phyloP scores from a whole-genome alignment of 1,284 basidiomycete species.

The Cutaneotrichosporon spelunceum region DNA sequence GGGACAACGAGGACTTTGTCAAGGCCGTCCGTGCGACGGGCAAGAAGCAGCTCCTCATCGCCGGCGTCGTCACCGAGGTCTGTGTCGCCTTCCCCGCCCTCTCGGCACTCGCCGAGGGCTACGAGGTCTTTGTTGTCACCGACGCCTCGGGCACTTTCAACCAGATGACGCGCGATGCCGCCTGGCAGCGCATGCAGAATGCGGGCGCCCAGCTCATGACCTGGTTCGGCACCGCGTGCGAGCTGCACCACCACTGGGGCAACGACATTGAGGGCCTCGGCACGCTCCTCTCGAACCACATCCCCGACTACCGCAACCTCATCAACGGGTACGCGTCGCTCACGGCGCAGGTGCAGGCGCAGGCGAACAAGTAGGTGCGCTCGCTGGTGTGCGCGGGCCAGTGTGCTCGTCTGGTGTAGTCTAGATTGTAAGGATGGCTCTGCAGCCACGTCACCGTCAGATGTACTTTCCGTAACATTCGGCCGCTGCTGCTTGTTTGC shows the following conservation, averaged over 20 bases:
- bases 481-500: too few species aligned
- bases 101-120: constrained; percentile 13
- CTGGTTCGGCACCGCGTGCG: constrained; percentile 15
- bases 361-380: too few species aligned
- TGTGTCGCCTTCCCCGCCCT: constrained; percentile 18
- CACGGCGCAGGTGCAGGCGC: too few species aligned
- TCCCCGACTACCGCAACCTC: constrained; percentile 16
- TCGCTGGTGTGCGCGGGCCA: too few species aligned
- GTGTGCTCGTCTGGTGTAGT: too few species aligned
- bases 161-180: constrained; percentile 12
- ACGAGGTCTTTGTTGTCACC: constrained; percentile 20
- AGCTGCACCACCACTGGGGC: constrained; percentile 18
- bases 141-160: constrained; percentile 20
- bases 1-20: constrained; percentile 22
- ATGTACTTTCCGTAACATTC: too few species aligned
- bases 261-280: constrained; percentile 16
- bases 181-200: constrained; percentile 16
- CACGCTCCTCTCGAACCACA: constrained; percentile 7
- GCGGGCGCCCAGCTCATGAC: constrained; percentile 18
- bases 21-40: constrained; percentile 17
- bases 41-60: constrained; percentile 17
- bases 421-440: too few species aligned
- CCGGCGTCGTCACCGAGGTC: constrained; percentile 21
- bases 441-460: too few species aligned
- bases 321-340: neutral